Evolutionary conservation across 2,329 filamentous ascomycete species (phyloP).

Genomic region (Pseudocercospora cruenta): DNA sequence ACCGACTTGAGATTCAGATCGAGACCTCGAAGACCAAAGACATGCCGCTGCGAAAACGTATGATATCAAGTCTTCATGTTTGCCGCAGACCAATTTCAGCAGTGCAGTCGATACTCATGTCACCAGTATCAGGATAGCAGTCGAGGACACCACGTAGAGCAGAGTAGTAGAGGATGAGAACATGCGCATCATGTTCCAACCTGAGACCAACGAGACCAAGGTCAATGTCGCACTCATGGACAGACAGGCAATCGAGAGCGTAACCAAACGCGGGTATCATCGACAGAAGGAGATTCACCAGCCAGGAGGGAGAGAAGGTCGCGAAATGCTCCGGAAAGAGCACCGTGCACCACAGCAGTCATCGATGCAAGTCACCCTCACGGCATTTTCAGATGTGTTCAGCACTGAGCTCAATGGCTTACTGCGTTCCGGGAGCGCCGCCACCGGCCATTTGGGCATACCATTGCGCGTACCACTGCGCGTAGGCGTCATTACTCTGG

Average conservation of each 20-base stretch:
- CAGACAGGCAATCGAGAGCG: conserved; percentile 20
- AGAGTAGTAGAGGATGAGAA: conserved; percentile 15
- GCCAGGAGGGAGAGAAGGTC: background rate
- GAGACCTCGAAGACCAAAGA: background rate
- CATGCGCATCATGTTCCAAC: conserved; percentile 14
- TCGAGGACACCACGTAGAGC: conserved; percentile 12
- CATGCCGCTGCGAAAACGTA: background rate
- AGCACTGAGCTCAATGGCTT: conserved; percentile 29
- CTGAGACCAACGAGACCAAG: conserved; percentile 8
- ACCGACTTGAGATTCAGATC: background rate
- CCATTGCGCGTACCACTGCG: conserved; percentile 26
- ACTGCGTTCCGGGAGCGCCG: conserved; percentile 40
- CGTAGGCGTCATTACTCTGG: conserved; percentile 30
- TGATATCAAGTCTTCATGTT: background rate
- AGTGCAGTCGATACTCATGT: background rate
- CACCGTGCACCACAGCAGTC: conserved; percentile 8
- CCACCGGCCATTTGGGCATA: conserved; percentile 38
- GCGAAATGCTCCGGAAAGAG: background rate
- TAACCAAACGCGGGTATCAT: conserved; percentile 25
- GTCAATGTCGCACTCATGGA: conserved; percentile 18
- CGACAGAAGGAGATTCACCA: conserved; percentile 14
- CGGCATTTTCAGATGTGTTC: conserved; percentile 19
- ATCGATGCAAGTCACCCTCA: conserved; percentile 32
- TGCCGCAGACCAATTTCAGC: background rate
- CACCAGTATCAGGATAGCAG: conserved; percentile 7